phyloP scores from a whole-genome alignment of 2,329 filamentous ascomycete genomes.

The Colletotrichum graminicola region DNA sequence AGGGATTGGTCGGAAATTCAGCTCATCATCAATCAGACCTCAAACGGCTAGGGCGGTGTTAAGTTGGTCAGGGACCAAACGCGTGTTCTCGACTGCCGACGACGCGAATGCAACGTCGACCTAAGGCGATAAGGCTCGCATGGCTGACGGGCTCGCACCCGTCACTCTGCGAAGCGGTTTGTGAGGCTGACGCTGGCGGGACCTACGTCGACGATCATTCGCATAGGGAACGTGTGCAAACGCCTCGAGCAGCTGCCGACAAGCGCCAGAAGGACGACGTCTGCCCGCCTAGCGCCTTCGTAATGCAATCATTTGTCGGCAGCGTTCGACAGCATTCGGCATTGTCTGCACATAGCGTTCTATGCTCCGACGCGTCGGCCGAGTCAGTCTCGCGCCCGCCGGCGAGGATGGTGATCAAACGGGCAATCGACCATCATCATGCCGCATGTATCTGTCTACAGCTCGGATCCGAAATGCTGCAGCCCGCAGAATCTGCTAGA shows the following conservation, averaged over 20 bases:
- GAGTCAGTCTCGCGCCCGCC: conserved; percentile 26
- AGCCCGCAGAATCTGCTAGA: conserved; percentile 17
- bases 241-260: background rate
- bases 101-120: background rate
- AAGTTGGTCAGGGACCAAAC: background rate
- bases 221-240: conserved; percentile 10
- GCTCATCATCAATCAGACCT: conserved; percentile 13
- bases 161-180: background rate
- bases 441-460: conserved; percentile 17
- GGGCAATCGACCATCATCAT: conserved; percentile 16
- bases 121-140: background rate
- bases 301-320: background rate
- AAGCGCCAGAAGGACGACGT: conserved; percentile 5
- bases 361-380: conserved; percentile 1
- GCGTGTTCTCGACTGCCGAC: background rate
- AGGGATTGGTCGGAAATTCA: conserved; percentile 24
- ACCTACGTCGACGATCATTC: conserved; percentile 18
- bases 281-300: background rate
- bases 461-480: conserved; percentile 31
- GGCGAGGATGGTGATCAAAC: conserved; percentile 35
- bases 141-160: conserved; percentile 2
- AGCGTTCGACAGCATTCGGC: background rate
- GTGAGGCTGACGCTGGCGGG: conserved; percentile 10
- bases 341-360: conserved; percentile 10
- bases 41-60: background rate